Conservation (phyloP, 345 rosid genomes). For the Sapria himalayana region DNA sequence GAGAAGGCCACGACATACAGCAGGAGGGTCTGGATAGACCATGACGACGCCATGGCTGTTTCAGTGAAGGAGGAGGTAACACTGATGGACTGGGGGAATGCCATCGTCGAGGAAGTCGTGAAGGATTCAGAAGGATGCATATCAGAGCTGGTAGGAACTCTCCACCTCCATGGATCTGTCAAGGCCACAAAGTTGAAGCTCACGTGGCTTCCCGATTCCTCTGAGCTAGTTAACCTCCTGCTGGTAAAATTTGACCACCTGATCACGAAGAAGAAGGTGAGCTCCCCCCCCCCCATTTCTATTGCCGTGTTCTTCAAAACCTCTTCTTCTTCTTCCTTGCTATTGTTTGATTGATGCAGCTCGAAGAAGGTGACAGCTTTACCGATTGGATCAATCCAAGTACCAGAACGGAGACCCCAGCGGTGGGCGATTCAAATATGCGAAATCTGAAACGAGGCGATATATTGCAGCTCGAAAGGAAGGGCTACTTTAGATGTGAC, state of each 20-base stretch:
- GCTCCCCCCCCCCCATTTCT: too few species aligned
- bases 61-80: slow-evolving; percentile 66
- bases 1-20: slow-evolving; percentile 72
- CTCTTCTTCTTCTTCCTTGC: neutral
- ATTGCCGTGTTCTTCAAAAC: too few species aligned
- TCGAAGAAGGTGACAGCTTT: slow-evolving; percentile 77
- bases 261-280: slow-evolving; percentile 60
- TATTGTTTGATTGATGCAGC: slow-evolving; percentile 25
- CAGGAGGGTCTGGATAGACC: slow-evolving; percentile 60
- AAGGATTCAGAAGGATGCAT: slow-evolving; percentile 44
- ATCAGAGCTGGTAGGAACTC: slow-evolving; percentile 30
- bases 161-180: slow-evolving; percentile 74
- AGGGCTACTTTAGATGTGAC: slow-evolving; percentile 79
- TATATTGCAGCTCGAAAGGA: slow-evolving; percentile 73
- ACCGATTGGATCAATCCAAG: slow-evolving; percentile 36
- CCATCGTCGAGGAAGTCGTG: slow-evolving; percentile 41
- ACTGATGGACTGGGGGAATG: slow-evolving; percentile 90
- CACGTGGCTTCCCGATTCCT: slow-evolving; percentile 58
- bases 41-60: slow-evolving; percentile 48
- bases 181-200: slow-evolving; percentile 83
- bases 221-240: slow-evolving; percentile 36
- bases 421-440: slow-evolving; percentile 83
- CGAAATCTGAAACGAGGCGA: slow-evolving; percentile 50
- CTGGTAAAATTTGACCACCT: slow-evolving; percentile 43
- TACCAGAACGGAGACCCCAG: slow-evolving; percentile 48